Base-by-base conservation (phyloP, 2,329 filamentous ascomycete species). In the Colletotrichum shisoi region DNA sequence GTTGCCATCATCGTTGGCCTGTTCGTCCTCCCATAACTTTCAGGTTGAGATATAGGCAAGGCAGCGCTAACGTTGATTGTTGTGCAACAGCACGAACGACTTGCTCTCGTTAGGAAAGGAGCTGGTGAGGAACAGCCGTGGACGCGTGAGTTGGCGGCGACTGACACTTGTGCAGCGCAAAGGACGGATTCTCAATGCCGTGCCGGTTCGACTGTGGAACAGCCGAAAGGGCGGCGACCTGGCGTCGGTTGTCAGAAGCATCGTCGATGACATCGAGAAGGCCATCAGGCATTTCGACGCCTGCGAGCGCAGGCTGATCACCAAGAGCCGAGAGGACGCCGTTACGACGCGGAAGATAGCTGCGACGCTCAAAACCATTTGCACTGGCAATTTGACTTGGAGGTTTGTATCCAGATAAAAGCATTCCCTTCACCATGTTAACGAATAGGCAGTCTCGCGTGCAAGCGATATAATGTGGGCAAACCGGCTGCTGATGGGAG, bases 381-480 rank as follows among this genome's bases (percentile, higher is more conserved):
- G 65, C 61, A 69, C 68, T 1, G 68, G 68, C 34, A 69, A 68
- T 17, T 42, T 69, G 3, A 27, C 52, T 9, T 69, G 68, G 68
- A 69, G 68, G 68, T 68, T 24, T 40, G 65, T 51, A 17, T 13
- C 49, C 2, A 40, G n/a, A 21, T 12, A 15, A 13, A n/a, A 5
- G 4, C 12, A 7, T 17, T 31, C 27, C 3, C 8, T 7, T 27
- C 12, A 17, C 4, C 9, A 56, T 57, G 24, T 51, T 65, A 45
- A 68, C 62, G 15, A 53, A 53, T 3, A 40, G 37, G 39, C 7
- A 69, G 67, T 52, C 54, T 69, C 17, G 46, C 44, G 34, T 58
- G 53, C 3, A 52, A 59, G 27, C 51, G 67, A n/a, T 69, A 69
- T 31, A 45, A 11, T 7, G 49, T 69, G 13, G 67, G 66, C n/a